phyloP scores from a whole-genome alignment of 2,329 filamentous ascomycete genomes.

The Neopestalotiopsis rosae region DNA sequence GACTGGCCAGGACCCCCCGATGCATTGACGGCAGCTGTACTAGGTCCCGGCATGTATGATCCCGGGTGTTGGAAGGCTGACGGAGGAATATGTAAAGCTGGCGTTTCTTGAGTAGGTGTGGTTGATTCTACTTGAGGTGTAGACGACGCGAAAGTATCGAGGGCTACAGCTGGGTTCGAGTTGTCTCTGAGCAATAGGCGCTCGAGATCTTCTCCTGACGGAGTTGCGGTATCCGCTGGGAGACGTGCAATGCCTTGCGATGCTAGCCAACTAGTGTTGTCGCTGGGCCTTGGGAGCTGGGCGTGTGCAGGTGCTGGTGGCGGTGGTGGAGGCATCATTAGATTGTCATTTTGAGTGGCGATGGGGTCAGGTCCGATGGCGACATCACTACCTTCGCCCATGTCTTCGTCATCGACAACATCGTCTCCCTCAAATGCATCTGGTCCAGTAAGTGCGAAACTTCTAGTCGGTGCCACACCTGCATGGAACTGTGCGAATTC shows the following conservation, averaged over 20 bases:
- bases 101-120: not conserved
- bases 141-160: constrained; percentile 9
- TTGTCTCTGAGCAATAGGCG: not conserved
- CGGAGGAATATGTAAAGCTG: not conserved
- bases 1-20: constrained; percentile 7
- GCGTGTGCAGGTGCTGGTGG: constrained; percentile 21
- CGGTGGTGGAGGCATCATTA: constrained; percentile 28
- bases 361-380: constrained; percentile 32
- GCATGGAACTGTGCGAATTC: constrained; percentile 48
- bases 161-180: not conserved
- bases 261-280: constrained; percentile 6
- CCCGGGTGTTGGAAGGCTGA: not conserved
- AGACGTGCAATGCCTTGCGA: not conserved
- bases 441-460: constrained; percentile 24
- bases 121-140: not conserved
- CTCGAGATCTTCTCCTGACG: not conserved
- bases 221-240: not conserved
- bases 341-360: constrained; percentile 21
- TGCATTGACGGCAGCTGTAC: constrained; percentile 10
- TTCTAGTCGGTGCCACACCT: constrained; percentile 21
- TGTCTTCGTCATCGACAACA: constrained; percentile 39
- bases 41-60: constrained; percentile 11
- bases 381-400: constrained; percentile 40
- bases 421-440: constrained; percentile 37
- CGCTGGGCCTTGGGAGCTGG: not conserved